Base-by-base conservation (phyloP, 2,329 filamentous ascomycete species). In the Colletotrichum lini region DNA sequence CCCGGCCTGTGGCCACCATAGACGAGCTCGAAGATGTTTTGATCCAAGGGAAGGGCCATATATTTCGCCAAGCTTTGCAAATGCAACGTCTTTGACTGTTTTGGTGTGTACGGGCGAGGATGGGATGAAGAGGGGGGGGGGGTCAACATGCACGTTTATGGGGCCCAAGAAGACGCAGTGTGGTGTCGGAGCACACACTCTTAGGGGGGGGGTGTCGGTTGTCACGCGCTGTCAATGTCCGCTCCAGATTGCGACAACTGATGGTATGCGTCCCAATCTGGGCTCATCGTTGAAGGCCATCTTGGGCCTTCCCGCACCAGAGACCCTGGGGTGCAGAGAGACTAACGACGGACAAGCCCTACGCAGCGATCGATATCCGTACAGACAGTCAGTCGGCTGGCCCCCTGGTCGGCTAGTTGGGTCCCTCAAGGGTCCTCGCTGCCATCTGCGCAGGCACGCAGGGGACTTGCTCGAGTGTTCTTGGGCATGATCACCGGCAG, bases 141-240 rank as follows among this genome's bases (percentile, higher is more conserved):
- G 58, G 62, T 53, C 18, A 50, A 38, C 35, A 65, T 72, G 70
- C 70, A 57, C 35, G 42, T 47, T 42, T 56, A 67, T 67, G 66
- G 70, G 58, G 49, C 56, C 60, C 30, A 35, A 35, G 9, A 35
- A 16, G 59, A 44, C 52, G 61, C 44, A 26, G 52, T 65, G 60
- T 72, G 60, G 67, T 54, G 65, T 72, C 54, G 70, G 70, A 62
- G 70, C 66, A 72, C 42, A 56, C 61, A 42, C 66, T 72, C 50
- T 61, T 65, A 66, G 50, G 65, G 60, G 40, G 66, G 56, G 63
- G n/a, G n/a, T n/a, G 62, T 26, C 23, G 30, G 30, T 35, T 35
- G 30, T 35, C 49, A 35, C 64, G 38, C 57, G 30, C 38, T 49
- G 40, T 45, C 68, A 71, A 63, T 68, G 26, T 63, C 65, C 65